Percentiles rank a stretch among this genome's conserved stretches.
Evolutionary conservation across 1,284 basidiomycete species (phyloP).

Genomic region (Heliocybe sulcata): DNA sequence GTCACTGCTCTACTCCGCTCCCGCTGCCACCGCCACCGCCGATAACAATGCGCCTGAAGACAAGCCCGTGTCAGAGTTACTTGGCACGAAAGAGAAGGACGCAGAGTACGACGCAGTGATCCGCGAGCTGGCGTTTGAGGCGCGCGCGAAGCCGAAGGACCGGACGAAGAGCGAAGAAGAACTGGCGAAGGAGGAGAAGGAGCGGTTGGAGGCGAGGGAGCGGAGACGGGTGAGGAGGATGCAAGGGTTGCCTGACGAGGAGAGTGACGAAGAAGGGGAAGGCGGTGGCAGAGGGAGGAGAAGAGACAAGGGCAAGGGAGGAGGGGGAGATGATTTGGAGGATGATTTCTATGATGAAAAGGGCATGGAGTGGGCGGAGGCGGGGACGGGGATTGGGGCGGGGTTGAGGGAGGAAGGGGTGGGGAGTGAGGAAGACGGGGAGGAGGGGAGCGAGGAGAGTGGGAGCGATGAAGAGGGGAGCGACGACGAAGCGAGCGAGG

Average conservation of each 20-base stretch:
- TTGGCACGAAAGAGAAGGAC: conserved; percentile 21
- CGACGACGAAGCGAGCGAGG: conserved; percentile 21
- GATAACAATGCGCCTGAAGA: not conserved
- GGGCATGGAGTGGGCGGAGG: conserved; percentile 36
- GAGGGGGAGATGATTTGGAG: conserved; percentile 83
- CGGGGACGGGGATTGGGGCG: conserved; percentile 36
- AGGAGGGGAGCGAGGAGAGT: conserved; percentile 26
- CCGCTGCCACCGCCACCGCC: conserved; percentile 27
- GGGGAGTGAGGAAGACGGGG: conserved; percentile 23
- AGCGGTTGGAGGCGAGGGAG: conserved; percentile 84
- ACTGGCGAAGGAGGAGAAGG: conserved; percentile 83
- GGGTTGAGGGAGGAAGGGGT: conserved; percentile 25
- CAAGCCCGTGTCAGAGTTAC: not conserved
- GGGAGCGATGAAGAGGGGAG: conserved; percentile 26
- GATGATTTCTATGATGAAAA: conserved; percentile 77
- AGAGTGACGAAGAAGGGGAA: conserved; percentile 53
- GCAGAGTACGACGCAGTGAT: conserved; percentile 88
- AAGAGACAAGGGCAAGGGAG: too few species aligned
- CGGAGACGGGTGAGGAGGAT: conserved; percentile 76
- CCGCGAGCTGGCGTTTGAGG: conserved; percentile 88
- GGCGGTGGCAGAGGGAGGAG: conserved; percentile 30
- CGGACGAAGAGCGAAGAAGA: conserved; percentile 97
- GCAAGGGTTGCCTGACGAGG: conserved; percentile 70
- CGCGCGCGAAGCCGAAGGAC: conserved; percentile 91
- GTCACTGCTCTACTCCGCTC: conserved; percentile 61